Evolutionary conservation across 2,329 filamentous ascomycete genomes (phyloP).

Genomic region (Trichoderma endophyticum): DNA sequence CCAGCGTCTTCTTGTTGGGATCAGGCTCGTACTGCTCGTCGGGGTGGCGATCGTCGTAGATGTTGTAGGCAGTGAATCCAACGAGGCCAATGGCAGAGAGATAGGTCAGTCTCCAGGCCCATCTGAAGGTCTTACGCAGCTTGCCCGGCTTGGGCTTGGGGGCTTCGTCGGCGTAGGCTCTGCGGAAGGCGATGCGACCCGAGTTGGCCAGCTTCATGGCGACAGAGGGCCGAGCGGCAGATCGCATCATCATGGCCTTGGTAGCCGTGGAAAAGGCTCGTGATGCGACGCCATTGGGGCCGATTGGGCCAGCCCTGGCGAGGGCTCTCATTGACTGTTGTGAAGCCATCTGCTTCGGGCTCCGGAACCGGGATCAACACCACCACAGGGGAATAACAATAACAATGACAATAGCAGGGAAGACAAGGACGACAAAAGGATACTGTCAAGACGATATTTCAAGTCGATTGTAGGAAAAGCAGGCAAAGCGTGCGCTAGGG

Average conservation of each 20-base stretch:
- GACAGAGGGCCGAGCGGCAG: slow-evolving; percentile 30
- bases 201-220: slow-evolving; percentile 35
- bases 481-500: background rate
- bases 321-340: slow-evolving; percentile 42
- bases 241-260: slow-evolving; percentile 22
- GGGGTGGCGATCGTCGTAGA: slow-evolving; percentile 81
- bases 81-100: slow-evolving; percentile 67
- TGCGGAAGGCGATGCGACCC: slow-evolving; percentile 41
- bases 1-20: slow-evolving; percentile 91
- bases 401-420: background rate
- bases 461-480: background rate
- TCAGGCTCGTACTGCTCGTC: slow-evolving; percentile 75
- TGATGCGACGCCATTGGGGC: slow-evolving; percentile 29
- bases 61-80: slow-evolving; percentile 72
- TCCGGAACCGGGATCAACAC: slow-evolving; percentile 11
- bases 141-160: slow-evolving; percentile 52
- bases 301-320: slow-evolving; percentile 31
- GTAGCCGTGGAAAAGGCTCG: slow-evolving; percentile 36
- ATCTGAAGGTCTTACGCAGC: slow-evolving; percentile 68
- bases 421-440: background rate
- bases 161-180: slow-evolving; percentile 51
- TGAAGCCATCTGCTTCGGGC: slow-evolving; percentile 41
- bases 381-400: background rate
- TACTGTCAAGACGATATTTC: background rate
- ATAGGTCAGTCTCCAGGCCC: slow-evolving; percentile 80